A percentile compares a stretch with the other conserved stretches of the same genome.
phyloP scores from a whole-genome alignment of 345 rosid genomes.

The Stellera chamaejasme region DNA sequence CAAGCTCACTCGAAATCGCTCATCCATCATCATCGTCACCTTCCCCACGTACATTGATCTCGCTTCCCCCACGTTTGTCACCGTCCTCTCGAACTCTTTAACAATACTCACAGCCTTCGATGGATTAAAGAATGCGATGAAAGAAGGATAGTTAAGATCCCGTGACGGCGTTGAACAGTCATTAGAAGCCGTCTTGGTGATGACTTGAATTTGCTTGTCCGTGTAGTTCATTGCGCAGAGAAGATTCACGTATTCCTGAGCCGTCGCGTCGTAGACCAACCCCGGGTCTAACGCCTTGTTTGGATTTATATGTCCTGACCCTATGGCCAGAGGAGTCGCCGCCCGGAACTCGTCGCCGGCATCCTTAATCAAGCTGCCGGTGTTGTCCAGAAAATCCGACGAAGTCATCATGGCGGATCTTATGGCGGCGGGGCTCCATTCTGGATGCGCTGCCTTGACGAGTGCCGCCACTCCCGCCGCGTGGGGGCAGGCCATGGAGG shows the following conservation, averaged over 20 bases:
- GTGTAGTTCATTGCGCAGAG: slow-evolving; percentile 44
- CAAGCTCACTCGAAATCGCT: slow-evolving; percentile 26
- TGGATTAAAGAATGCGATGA: slow-evolving; percentile 28
- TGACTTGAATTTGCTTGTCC: slow-evolving; percentile 27
- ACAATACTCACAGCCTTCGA: neutral
- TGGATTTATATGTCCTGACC: slow-evolving; percentile 51
- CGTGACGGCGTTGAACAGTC: slow-evolving; percentile 31
- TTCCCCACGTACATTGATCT: slow-evolving; percentile 22
- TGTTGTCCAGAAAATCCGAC: slow-evolving; percentile 25
- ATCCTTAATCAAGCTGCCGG: slow-evolving; percentile 19
- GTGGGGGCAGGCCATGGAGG: slow-evolving; percentile 58
- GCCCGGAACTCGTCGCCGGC: slow-evolving; percentile 12
- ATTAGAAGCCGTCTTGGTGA: slow-evolving; percentile 31
- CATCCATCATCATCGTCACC: slow-evolving; percentile 11
- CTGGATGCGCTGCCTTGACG: slow-evolving; percentile 35
- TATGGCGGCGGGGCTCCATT: slow-evolving; percentile 55
- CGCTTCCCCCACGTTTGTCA: slow-evolving; percentile 44
- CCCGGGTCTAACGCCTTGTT: slow-evolving; percentile 54
- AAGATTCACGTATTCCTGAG: slow-evolving; percentile 33
- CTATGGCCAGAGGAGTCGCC: slow-evolving; percentile 40
- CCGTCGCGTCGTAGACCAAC: slow-evolving; percentile 34
- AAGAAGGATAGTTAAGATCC: slow-evolving; percentile 57
- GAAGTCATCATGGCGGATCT: slow-evolving; percentile 64
- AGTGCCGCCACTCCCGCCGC: slow-evolving; percentile 47
- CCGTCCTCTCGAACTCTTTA: slow-evolving; percentile 35